Conservation (phyloP, 225 moss, liverwort and hornwort genomes). For the Sphagnum tenellum region DNA sequence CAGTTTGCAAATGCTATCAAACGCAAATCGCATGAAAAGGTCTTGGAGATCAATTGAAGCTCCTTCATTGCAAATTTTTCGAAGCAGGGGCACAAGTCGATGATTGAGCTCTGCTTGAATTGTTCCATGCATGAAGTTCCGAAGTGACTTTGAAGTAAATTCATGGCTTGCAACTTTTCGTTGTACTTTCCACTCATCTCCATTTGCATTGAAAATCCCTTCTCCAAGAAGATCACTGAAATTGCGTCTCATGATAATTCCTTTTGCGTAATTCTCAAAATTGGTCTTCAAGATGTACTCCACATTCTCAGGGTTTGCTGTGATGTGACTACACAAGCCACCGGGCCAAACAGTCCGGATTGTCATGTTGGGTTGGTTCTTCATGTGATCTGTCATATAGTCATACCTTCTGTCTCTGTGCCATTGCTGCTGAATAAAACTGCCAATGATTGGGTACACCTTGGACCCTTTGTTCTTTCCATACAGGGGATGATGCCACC, state of each 20-base stretch:
- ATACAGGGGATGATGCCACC: constrained; percentile 14
- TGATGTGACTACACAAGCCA: background rate
- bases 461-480: constrained; percentile 13
- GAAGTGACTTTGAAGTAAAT: constrained; percentile 21
- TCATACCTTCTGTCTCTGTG: constrained; percentile 15
- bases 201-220: constrained; percentile 43
- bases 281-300: constrained; percentile 38
- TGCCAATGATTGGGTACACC: constrained; percentile 11
- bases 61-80: background rate
- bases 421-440: background rate
- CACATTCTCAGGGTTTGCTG: constrained; percentile 26
- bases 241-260: background rate
- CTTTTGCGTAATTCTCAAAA: constrained; percentile 32
- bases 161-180: constrained; percentile 34
- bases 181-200: constrained; percentile 31
- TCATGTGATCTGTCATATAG: constrained; percentile 6
- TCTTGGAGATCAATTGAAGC: constrained; percentile 11
- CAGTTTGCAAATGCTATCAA: constrained; percentile 30
- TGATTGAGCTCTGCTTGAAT: constrained; percentile 10
- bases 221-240: constrained; percentile 22
- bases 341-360: constrained; percentile 9
- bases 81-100: constrained; percentile 16
- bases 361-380: constrained; percentile 12
- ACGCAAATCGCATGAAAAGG: constrained; percentile 15
- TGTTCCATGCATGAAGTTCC: constrained; percentile 14